phyloP scores from a whole-genome alignment of 768 basidiomycete species.

The Xerocomus potaroensis region DNA sequence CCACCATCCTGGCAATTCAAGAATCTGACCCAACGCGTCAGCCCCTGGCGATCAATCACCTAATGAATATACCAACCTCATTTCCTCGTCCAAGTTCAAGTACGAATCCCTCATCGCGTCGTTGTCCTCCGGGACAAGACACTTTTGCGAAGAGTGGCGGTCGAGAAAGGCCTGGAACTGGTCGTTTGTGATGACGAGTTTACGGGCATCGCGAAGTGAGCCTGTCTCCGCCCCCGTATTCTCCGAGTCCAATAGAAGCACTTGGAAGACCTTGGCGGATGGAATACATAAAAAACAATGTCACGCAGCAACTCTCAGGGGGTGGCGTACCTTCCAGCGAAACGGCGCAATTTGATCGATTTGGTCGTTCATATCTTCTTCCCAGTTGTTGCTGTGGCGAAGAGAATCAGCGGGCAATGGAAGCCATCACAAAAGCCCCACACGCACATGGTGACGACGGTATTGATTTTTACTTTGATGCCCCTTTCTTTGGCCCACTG shows the following conservation, averaged over 20 bases:
- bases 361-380: slow-evolving; percentile 39
- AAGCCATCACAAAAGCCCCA: no score
- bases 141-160: slow-evolving; percentile 29
- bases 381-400: slow-evolving; percentile 31
- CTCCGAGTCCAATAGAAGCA: slow-evolving; percentile 34
- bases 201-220: slow-evolving; percentile 33
- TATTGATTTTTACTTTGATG: slow-evolving; percentile 38
- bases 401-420: not conserved
- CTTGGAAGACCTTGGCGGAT: slow-evolving; percentile 32
- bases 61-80: slow-evolving; percentile 27
- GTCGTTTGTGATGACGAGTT: slow-evolving; percentile 31
- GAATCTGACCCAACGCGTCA: slow-evolving; percentile 19
- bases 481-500: slow-evolving; percentile 34
- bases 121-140: slow-evolving; percentile 37
- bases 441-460: slow-evolving; percentile 29
- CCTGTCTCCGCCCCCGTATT: slow-evolving; percentile 31
- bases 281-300: slow-evolving; percentile 4
- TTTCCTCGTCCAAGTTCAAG: slow-evolving; percentile 35
- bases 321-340: slow-evolving; percentile 36
- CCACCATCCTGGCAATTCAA: slow-evolving; percentile 34
- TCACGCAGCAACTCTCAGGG: not conserved
- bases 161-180: slow-evolving; percentile 36
- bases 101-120: slow-evolving; percentile 39
- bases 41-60: not conserved
- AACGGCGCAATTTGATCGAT: slow-evolving; percentile 32